Evolutionary conservation across 192 early-diverging fungal species (phyloP).

Genomic region (Anaeromyces robustus): DNA sequence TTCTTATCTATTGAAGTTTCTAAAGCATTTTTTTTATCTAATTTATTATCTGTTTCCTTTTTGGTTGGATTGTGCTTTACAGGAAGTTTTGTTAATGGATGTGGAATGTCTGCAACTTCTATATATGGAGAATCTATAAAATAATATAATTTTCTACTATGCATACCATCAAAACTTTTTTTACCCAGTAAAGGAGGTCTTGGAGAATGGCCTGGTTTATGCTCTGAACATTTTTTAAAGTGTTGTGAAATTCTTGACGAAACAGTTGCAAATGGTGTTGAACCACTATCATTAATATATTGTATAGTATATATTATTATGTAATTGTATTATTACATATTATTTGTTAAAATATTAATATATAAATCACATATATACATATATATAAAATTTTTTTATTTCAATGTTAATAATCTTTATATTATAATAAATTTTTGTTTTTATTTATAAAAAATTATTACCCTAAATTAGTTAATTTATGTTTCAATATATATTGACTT

Average conservation of each 20-base stretch:
- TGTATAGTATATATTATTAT: too few relatives aligned
- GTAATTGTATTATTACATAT: too few relatives aligned
- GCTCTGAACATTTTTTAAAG: conserved; percentile 64
- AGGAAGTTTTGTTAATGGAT: neutral
- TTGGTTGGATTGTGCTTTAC: neutral
- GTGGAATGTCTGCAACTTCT: neutral
- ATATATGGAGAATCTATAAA: conserved; percentile 25
- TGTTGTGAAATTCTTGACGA: conserved; percentile 81
- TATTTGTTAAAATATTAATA: too few relatives aligned
- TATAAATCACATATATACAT: too few relatives aligned
- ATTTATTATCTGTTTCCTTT: neutral
- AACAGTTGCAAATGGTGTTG: conserved; percentile 75
- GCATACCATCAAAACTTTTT: conserved; percentile 49
- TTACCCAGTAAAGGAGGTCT: conserved; percentile 47
- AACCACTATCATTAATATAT: conserved; percentile 25
- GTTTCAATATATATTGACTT: conserved; percentile 56
- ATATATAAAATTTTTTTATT: neutral
- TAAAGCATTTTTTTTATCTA: neutral
- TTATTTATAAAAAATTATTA: conserved; percentile 21
- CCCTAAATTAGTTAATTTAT: conserved; percentile 61
- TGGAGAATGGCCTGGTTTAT: conserved; percentile 35
- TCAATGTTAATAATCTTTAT: too few relatives aligned
- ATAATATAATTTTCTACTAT: conserved; percentile 59
- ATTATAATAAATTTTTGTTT: neutral
- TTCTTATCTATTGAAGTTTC: neutral